Base-by-base conservation (phyloP, 768 basidiomycete species). In the Neoboletus brunneissimus region DNA sequence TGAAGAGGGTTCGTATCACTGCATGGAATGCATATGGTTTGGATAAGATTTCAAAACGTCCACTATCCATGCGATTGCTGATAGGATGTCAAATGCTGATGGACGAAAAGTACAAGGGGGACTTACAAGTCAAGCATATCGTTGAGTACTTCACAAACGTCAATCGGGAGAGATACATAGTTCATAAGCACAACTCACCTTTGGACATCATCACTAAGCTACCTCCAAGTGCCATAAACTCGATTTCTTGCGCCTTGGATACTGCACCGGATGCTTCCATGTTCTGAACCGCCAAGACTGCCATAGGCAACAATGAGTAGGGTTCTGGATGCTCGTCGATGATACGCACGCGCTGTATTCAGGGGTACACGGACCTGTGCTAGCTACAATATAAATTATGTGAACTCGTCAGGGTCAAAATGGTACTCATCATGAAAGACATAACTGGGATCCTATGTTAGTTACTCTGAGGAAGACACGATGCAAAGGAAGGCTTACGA, bases 171-270 rank as follows among this genome's bases (percentile, higher is more conserved):
- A 23, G 25, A 18, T 44, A 54, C 50, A 20, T 56, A 25, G 9
- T 43, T 43, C 40, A 52, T 38, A 15, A 60, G 20, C 12, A 41
- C 43, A 34, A 22, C 75, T 38, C 38, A 81, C 88, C 88, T 78
- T 91, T 90, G 37, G 86, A 85, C 94, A 94, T 94, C 87, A 91
- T 91, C 54, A 83, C 86, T 48, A 94, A 72, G 64, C 87, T 89
- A 2, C 89, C 89, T 63, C 85, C 84, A 18, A 94, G 78, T 7
- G 91, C 94, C 64, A 85, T 86, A 66, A 94, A 94, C 75, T 97
- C 94, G 54, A 95, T 85, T 58, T 89, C 86, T 65, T 94, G 88
- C 37, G 87, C 83, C 60, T 82, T 85, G 2, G 81, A 79, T 44
- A 96, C 81, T 1, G 82, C 81, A 9, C 87, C 84, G 1, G 84